Evolutionary conservation across 2,329 filamentous ascomycete genomes (phyloP).

Genomic region (Aspergillus awamori): DNA sequence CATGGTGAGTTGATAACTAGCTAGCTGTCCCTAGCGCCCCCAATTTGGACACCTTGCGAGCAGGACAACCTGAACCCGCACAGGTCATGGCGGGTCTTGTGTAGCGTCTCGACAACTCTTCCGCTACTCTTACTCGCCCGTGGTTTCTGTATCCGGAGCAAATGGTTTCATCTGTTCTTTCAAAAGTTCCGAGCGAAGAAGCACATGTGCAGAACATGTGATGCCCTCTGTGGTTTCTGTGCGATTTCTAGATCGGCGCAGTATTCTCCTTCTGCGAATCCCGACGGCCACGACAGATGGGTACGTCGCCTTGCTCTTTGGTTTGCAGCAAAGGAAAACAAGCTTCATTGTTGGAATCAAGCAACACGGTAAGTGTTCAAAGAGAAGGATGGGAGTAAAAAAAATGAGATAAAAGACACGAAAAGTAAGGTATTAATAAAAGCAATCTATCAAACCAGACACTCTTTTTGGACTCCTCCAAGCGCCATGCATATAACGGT

Average conservation of each 20-base stretch:
- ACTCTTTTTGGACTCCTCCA: slow-evolving; percentile 10
- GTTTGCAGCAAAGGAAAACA: too few relatives aligned
- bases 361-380: neutral
- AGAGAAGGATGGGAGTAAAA: neutral
- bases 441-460: neutral
- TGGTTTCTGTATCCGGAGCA: neutral
- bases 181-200: neutral
- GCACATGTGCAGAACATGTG: slow-evolving; percentile 8
- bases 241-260: neutral
- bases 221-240: neutral
- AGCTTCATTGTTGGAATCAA: neutral
- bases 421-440: neutral
- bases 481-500: slow-evolving; percentile 13
- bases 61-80: neutral
- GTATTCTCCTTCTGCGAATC: neutral
- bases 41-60: neutral
- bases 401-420: neutral
- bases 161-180: neutral
- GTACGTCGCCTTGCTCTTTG: neutral
- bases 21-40: slow-evolving; percentile 5
- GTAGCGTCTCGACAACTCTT: neutral
- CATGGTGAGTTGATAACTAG: slow-evolving; percentile 5
- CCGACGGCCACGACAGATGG: neutral
- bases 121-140: neutral
- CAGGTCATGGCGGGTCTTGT: slow-evolving; percentile 9